Conservation (phyloP, 2,329 filamentous ascomycete genomes). For the Ophiostoma populinum region DNA sequence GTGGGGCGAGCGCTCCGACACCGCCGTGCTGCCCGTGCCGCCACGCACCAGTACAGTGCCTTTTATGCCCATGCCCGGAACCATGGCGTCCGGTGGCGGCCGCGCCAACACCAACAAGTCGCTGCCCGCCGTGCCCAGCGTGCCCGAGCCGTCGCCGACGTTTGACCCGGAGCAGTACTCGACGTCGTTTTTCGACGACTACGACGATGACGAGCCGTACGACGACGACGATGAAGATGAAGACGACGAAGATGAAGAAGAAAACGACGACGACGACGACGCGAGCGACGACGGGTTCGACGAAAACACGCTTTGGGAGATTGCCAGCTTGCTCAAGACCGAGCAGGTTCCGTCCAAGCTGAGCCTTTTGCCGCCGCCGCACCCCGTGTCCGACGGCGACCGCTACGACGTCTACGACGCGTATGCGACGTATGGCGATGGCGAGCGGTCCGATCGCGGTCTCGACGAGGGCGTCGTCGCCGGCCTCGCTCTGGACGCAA, state of each 20-base stretch:
- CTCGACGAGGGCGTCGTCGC: too few species aligned
- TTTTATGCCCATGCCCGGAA: slow-evolving; percentile 33
- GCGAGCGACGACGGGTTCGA: slow-evolving; percentile 37
- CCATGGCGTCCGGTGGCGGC: slow-evolving; percentile 28
- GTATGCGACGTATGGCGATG: too few species aligned
- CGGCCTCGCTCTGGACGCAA: too few species aligned
- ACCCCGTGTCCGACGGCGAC: too few species aligned
- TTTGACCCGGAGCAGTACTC: slow-evolving; percentile 25
- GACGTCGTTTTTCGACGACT: slow-evolving; percentile 42
- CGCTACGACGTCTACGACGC: too few species aligned
- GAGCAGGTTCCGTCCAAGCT: slow-evolving; percentile 33
- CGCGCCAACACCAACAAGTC: slow-evolving; percentile 16
- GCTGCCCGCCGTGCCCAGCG: slow-evolving; percentile 19
- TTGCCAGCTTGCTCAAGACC: slow-evolving; percentile 39
- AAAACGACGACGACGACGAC: slow-evolving; percentile 13
- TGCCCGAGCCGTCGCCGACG: too few species aligned
- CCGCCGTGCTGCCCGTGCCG: slow-evolving; percentile 21
- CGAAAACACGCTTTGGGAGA: slow-evolving; percentile 45
- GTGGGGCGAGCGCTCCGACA: slow-evolving; percentile 46
- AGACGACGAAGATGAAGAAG: slow-evolving; percentile 22
- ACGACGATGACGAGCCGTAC: slow-evolving; percentile 41
- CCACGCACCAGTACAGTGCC: background rate
- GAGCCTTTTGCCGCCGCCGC: slow-evolving; percentile 27
- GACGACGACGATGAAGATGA: slow-evolving; percentile 22
- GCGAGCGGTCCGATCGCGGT: too few species aligned